Evolutionary conservation across 441 rosid species (phyloP), one percentile per base, ranked within the genome.

Genomic region (Euphorbia celastroides): DNA sequence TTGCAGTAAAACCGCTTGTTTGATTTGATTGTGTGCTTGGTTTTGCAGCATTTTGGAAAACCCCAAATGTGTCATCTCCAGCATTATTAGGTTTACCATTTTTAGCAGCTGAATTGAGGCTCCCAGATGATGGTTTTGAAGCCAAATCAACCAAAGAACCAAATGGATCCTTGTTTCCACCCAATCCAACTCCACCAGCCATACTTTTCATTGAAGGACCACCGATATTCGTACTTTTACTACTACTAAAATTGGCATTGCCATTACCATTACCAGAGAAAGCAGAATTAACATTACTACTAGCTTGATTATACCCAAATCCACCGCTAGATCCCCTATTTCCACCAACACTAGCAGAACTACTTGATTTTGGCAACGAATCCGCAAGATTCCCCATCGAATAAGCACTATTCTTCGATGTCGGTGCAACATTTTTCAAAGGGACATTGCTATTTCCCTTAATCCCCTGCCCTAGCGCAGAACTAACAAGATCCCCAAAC

Each of bases 401-500:
- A 85, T 77, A 90, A 0, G 84, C 7, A 59, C 82, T 72, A 73
- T 77, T 83, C 41, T 60, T 80, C 2, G 80, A 65, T 22, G 72
- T 58, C 7, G 85, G 83, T 0, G 77, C 64, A 0, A 79, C 82
- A 68, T 81, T 80, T 65, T 91, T 93, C 84, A 91, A 75, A 61
- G 97, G 96, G 66, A 74, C 89, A 80, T 84, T 88, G 48, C 73
- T 61, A 41, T 51, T 69, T 51, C 81, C 70, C 58, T 70, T 82
- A 32, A 71, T 67, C 44, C 88, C 88, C 76, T 75, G 79, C 25
- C 96, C 99, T 27, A 93, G 69, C 27, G 94, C 96, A 44, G 98
- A 93, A 65, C 78, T 78, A 9, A 93, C 82, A 68, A 93, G 85
- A 85, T 93, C 98, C 41, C 88, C 96, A 64, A 93, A 93, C 82